Base-by-base conservation (phyloP, 192 early-diverging fungal species). In the Gonapodya prolifera region DNA sequence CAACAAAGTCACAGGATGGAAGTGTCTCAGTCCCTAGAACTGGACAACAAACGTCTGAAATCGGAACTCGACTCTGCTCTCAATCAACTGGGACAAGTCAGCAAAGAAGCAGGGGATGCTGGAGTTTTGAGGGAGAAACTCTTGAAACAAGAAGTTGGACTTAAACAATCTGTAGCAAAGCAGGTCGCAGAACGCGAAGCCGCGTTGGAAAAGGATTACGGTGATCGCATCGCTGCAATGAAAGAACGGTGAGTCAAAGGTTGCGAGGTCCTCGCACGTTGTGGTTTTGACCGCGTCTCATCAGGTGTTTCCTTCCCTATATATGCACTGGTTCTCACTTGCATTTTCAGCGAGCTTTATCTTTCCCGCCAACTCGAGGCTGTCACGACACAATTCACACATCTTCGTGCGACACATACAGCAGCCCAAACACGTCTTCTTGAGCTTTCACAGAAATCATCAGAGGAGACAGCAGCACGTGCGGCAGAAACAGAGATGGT, bases 81-180 rank as follows among this genome's bases (percentile, higher is more conserved):
- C 16, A 32, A 2, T 32, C 71, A 18, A 29, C 71, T 73, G 2
- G 28, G 8, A 32, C 28, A 32, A 2, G 28, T 8, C 18, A 2
- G 71, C 2, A 73, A 32, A 29, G 28, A 18, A 32, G 71, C 71
- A 73, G 31, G 71, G 8, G 80, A 79, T 23, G 83, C 85, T 16
- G 80, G 81, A 0, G 83, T 86, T 35, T 80, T 91, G 23, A 85
- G 91, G 74, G 76, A 86, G 32, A 83, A 87, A 28, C 76, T 93
- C 28, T 75, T 85, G 1, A 86, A 86, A 69, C 82, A 92, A 71
- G 92, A 94, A 76, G 83, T 82, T 0, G 69, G 85, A 82, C 83
- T 92, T 69, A 91, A 94, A 2, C 84, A 90, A 34, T 88, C 86
- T 80, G 92, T 94, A 2, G 81, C 84, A 30, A 85, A 94, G 77